A percentile compares a stretch with the other conserved stretches of the same genome.
phyloP scores from a whole-genome alignment of 129 eudicot genomes.

The Flaveria trinervia region DNA sequence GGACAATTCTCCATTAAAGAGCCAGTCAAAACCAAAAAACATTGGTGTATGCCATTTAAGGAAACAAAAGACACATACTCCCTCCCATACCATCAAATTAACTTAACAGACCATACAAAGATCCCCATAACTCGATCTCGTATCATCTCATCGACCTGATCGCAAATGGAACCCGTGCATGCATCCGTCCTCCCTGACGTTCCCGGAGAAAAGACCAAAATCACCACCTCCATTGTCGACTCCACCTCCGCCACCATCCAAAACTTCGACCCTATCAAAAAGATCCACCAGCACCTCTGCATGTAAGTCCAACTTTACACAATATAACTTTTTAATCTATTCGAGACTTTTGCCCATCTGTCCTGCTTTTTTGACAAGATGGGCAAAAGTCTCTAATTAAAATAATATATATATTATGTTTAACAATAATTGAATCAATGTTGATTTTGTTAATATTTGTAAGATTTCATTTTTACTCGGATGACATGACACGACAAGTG shows the following conservation, averaged over 20 bases:
- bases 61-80: not conserved
- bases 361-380: too few relatives aligned
- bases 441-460: not conserved
- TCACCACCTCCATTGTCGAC: conserved; percentile 65
- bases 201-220: conserved; percentile 76
- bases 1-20: not conserved
- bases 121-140: too few relatives aligned
- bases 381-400: too few relatives aligned
- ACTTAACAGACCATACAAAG: too few relatives aligned
- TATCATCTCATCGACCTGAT: not conserved
- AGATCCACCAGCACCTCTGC: conserved; percentile 97
- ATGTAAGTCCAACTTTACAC: conserved; percentile 44
- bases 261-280: conserved; percentile 68
- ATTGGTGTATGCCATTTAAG: conserved; percentile 10
- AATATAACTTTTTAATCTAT: not conserved
- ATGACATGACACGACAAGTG: conserved; percentile 95
- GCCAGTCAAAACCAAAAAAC: not conserved
- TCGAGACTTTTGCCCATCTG: too few relatives aligned
- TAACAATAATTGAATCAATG: too few relatives aligned
- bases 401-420: too few relatives aligned
- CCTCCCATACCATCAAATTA: too few relatives aligned
- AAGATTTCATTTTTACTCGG: conserved; percentile 79
- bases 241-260: conserved; percentile 83
- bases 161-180: conserved; percentile 44
- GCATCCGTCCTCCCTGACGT: conserved; percentile 51